Base-by-base conservation (phyloP, 805 yeast species). In the Metschnikowia kofuensis region DNA sequence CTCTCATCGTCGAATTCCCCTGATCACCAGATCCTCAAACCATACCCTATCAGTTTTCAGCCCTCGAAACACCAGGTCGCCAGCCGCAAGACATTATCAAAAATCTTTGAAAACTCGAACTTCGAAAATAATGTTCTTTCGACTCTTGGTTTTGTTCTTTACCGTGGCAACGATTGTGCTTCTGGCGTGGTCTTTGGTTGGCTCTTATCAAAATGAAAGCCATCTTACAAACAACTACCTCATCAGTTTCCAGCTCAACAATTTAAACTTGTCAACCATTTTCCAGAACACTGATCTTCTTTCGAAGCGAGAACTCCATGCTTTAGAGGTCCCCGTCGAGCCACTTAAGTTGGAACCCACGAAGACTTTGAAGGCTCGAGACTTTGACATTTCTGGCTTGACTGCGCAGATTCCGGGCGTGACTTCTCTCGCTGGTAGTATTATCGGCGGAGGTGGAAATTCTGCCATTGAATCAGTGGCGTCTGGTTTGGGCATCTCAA, bases 181-280 rank as follows among this genome's bases (percentile, higher is more conserved):
- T 13, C 56, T 72, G 13, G 55, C 61, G 2, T 71, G 72, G 61
- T 73, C 74, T 1, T 38, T 73, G 14, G 61, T 67, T 7, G 75
- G 77, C 3, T 70, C 77, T 3, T 72, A 69, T 56, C 62, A 62
- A 35, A 67, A 68, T 43, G 62, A 63, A 27, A 14, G 57, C 13
- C 68, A 66, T 50, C 59, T 73, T 34, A 72, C 74, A 10, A 48
- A 55, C 29, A 63, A 70, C 34, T 73, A 72, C 50, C 55, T 73
- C 48, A 48, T 73, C 35, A 65, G 70, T 44, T 54, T 73, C 50
- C 74, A 72, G 41, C 57, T 71, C 39, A 59, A 62, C 14, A 54
- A 64, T 15, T 60, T 72, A 46, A 64, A 73, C 45, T 56, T 72
- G 21, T 56, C 69, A 3, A 56, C 64, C 16, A 31, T 72, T 7